A percentile compares a stretch with the other conserved stretches of the same genome.
Evolutionary conservation across 306 rosid genomes (phyloP).

Genomic region (Dalbergia oliveri): DNA sequence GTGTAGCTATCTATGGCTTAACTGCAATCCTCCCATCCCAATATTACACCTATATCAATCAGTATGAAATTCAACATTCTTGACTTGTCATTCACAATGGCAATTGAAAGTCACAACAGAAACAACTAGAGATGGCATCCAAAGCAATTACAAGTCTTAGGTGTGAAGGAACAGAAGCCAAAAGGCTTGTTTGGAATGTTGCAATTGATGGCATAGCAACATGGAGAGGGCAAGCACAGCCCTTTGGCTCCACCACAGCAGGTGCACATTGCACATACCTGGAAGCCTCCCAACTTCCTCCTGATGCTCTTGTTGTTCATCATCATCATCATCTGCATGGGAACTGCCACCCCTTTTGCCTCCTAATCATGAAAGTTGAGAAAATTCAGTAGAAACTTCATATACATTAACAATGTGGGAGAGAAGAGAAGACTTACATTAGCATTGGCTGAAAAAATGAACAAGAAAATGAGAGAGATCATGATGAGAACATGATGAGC

Average conservation of each 20-base stretch:
- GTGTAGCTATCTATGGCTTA: slow-evolving; percentile 42
- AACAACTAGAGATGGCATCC: slow-evolving; percentile 64
- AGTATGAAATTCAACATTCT: slow-evolving; percentile 52
- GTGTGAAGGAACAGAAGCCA: slow-evolving; percentile 93
- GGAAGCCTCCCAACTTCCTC: slow-evolving; percentile 72
- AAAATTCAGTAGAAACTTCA: not conserved
- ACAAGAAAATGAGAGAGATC: slow-evolving; percentile 59
- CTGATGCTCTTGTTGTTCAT: slow-evolving; percentile 61
- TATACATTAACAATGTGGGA: too few relatives aligned
- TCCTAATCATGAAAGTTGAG: slow-evolving; percentile 47
- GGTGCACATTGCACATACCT: slow-evolving; percentile 73
- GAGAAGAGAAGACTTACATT: slow-evolving; percentile 58
- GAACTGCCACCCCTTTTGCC: slow-evolving; percentile 45
- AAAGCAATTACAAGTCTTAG: slow-evolving; percentile 92
- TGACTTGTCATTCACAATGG: slow-evolving; percentile 29
- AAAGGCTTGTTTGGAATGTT: slow-evolving; percentile 88
- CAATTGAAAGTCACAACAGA: slow-evolving; percentile 45
- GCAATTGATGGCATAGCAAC: slow-evolving; percentile 91
- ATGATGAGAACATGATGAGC: not conserved
- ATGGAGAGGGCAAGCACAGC: slow-evolving; percentile 79
- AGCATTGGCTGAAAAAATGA: slow-evolving; percentile 51
- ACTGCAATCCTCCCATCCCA: slow-evolving; percentile 44
- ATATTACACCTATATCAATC: slow-evolving; percentile 34
- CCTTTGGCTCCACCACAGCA: slow-evolving; percentile 91
- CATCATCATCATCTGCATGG: slow-evolving; percentile 54